Percentiles rank a stretch among this genome's conserved stretches.
phyloP scores from a whole-genome alignment of 2,329 filamentous ascomycete genomes.

The Aspergillus persii region DNA sequence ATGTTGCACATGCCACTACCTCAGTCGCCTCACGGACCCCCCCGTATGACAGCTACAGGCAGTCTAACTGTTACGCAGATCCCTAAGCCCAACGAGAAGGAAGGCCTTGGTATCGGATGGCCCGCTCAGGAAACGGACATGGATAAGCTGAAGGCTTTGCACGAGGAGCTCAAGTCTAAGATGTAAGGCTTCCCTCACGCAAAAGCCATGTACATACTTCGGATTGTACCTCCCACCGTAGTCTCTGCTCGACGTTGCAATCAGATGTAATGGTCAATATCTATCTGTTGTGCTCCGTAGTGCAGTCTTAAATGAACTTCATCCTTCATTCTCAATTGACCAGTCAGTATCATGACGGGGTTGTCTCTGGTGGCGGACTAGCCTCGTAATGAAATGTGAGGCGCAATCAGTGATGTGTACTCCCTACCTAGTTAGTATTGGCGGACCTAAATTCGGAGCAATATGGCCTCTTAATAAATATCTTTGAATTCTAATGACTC shows the following conservation, averaged over 20 bases:
- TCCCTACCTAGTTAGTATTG: no score
- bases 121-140: slow-evolving; percentile 73
- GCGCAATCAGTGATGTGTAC: no score
- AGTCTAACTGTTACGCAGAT: slow-evolving; percentile 57
- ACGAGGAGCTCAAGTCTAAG: slow-evolving; percentile 83
- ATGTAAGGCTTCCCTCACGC: slow-evolving; percentile 57
- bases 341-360: not conserved
- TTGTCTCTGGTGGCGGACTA: not conserved
- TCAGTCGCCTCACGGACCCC: not conserved
- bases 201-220: not conserved
- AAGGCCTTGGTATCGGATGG: slow-evolving; percentile 81
- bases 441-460: no score
- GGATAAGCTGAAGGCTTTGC: slow-evolving; percentile 74
- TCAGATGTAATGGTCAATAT: not conserved
- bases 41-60: not conserved
- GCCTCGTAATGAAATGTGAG: not conserved
- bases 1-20: not conserved
- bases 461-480: no score
- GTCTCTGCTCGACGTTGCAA: not conserved
- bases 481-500: no score
- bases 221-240: not conserved
- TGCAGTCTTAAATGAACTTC: not conserved
- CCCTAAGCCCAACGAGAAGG: slow-evolving; percentile 80
- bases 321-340: not conserved
- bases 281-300: not conserved